Conservation (phyloP, 208 protist species). For the Crithidia expoeki region DNA sequence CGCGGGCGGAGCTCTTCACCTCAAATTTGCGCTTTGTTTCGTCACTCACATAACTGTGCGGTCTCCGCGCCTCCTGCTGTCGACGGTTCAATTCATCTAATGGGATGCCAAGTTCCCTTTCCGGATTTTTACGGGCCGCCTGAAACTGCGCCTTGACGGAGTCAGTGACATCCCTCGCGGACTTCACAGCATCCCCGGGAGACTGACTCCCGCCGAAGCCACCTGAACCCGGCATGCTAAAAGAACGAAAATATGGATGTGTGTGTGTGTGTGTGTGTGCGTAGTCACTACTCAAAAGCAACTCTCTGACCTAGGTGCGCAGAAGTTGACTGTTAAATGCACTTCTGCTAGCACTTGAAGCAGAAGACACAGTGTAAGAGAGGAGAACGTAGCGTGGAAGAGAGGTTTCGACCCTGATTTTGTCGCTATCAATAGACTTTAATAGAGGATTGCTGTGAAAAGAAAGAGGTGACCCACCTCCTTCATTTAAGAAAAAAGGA, state of each 20-base stretch:
- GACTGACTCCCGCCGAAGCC: slow-evolving; percentile 19
- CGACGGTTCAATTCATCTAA: slow-evolving; percentile 68
- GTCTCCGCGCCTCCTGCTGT: slow-evolving; percentile 51
- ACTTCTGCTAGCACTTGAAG: too few relatives aligned
- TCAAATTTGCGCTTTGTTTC: slow-evolving; percentile 55
- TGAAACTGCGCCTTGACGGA: slow-evolving; percentile 39
- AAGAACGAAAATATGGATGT: not conserved
- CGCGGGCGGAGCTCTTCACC: slow-evolving; percentile 81
- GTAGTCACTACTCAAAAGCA: not conserved
- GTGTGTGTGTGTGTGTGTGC: slow-evolving; percentile 6
- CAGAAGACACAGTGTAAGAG: too few relatives aligned
- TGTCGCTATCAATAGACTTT: too few relatives aligned
- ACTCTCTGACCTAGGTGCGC: too few relatives aligned
- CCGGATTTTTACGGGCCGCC: slow-evolving; percentile 49
- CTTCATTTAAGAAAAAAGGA: too few relatives aligned
- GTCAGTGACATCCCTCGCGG: slow-evolving; percentile 39
- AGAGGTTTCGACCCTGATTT: too few relatives aligned
- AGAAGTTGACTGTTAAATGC: too few relatives aligned
- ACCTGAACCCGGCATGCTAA: slow-evolving; percentile 24
- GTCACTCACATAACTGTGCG: slow-evolving; percentile 57
- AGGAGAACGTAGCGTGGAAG: too few relatives aligned
- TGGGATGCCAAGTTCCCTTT: slow-evolving; percentile 71
- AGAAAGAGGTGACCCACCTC: too few relatives aligned
- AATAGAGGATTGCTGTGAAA: too few relatives aligned
- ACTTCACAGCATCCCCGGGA: slow-evolving; percentile 48